A percentile compares a stretch with the other conserved stretches of the same genome.
Evolutionary conservation across 140 eudicot species (phyloP).

Genomic region (Ambrosia hybrid): DNA sequence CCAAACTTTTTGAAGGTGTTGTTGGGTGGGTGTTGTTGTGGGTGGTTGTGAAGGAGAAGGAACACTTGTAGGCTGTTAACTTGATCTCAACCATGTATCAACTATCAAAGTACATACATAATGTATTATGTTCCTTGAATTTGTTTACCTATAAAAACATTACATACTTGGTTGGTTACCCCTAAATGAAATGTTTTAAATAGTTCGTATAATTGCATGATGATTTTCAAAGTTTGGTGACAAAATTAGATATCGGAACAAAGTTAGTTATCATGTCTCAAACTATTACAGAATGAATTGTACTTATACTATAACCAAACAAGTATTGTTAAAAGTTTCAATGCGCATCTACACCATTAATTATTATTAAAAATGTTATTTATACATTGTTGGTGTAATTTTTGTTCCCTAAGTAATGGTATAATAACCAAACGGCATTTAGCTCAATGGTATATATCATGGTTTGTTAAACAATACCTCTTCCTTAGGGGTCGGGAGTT

Average conservation of each 20-base stretch:
- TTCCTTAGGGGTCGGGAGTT: no score
- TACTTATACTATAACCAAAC: not conserved
- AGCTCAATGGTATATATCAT: no score
- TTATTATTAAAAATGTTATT: no score
- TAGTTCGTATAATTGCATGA: not conserved
- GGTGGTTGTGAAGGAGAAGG: constrained; percentile 52
- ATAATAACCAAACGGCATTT: no score
- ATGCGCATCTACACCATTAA: not conserved
- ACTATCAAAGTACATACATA: constrained; percentile 12
- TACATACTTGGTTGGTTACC: constrained; percentile 26
- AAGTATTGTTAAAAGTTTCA: no score
- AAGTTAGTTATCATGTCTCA: not conserved
- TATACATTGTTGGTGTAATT: not conserved
- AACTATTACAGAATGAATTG: not conserved
- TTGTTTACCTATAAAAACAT: constrained; percentile 30
- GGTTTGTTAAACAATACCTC: no score
- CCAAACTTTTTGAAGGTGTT: constrained; percentile 30
- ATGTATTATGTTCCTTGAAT: constrained; percentile 16
- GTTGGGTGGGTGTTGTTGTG: constrained; percentile 53
- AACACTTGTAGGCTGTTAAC: constrained; percentile 30
- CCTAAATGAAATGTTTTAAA: constrained; percentile 12
- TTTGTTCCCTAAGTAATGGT: not conserved
- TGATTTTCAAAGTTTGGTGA: not conserved
- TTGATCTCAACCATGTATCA: constrained; percentile 16
- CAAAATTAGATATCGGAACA: not conserved